Conservation (phyloP, 495 filamentous ascomycete species). For the Arthonia radiata region DNA sequence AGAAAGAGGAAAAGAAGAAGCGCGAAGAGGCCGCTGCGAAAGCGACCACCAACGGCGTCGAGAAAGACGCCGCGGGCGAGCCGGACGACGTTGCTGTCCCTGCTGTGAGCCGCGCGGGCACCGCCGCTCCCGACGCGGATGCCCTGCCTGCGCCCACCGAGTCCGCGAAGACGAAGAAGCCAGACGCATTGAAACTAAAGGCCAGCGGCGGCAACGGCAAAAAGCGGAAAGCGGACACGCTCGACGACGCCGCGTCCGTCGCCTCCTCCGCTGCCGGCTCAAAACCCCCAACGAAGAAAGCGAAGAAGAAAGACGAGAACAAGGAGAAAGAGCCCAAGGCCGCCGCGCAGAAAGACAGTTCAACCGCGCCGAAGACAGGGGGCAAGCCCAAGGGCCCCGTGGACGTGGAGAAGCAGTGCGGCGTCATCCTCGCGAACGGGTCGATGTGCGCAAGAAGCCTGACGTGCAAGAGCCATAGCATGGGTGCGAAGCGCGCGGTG, state of each 20-base stretch:
- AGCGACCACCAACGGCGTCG: not conserved
- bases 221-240: constrained; percentile 77
- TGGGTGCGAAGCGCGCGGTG: constrained; percentile 86
- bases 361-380: constrained; percentile 23
- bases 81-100: not conserved
- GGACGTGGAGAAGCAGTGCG: constrained; percentile 92
- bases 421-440: constrained; percentile 63
- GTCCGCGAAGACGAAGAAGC: constrained; percentile 30
- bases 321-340: constrained; percentile 81
- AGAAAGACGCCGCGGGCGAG: not conserved
- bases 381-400: constrained; percentile 62
- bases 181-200: constrained; percentile 10
- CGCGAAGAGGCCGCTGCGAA: not conserved
- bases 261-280: not conserved
- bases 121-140: constrained; percentile 43
- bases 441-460: constrained; percentile 74
- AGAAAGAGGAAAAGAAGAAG: constrained; percentile 25
- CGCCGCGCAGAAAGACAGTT: constrained; percentile 26
- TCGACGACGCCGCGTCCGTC: not conserved
- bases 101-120: not conserved
- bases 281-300: not conserved
- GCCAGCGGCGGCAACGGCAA: constrained; percentile 26
- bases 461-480: constrained; percentile 90
- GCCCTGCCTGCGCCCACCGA: constrained; percentile 27
- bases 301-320: constrained; percentile 69